Percentiles rank a stretch among this genome's conserved stretches.
Evolutionary conservation across 768 basidiomycete genomes (phyloP).

Genomic region (Chalciporus chontae): DNA sequence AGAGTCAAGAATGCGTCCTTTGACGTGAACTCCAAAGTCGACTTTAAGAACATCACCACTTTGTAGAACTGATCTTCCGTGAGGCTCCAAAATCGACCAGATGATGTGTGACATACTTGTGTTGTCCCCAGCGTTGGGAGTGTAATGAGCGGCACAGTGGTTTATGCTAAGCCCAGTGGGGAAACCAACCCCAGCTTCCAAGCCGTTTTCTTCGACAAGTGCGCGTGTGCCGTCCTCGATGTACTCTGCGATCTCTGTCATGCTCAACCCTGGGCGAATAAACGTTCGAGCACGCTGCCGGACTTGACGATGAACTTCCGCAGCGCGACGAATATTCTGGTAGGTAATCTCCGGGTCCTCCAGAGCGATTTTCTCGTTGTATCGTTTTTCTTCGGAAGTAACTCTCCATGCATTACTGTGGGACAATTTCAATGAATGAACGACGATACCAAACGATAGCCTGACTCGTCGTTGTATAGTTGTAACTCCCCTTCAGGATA

Average conservation of each 20-base stretch:
- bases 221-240: slow-evolving; percentile 92
- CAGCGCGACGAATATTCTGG: slow-evolving; percentile 83
- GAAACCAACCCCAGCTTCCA: slow-evolving; percentile 88
- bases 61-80: slow-evolving; percentile 60
- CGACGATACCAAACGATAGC: slow-evolving; percentile 12
- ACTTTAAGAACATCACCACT: slow-evolving; percentile 91
- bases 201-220: slow-evolving; percentile 85
- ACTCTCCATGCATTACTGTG: slow-evolving; percentile 83
- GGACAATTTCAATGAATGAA: neutral
- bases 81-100: slow-evolving; percentile 3
- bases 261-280: slow-evolving; percentile 90
- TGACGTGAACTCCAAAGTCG: slow-evolving; percentile 96
- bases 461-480: slow-evolving; percentile 89
- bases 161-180: slow-evolving; percentile 95
- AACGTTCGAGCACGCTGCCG: slow-evolving; percentile 74
- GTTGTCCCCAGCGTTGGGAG: slow-evolving; percentile 91
- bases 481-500: slow-evolving; percentile 93
- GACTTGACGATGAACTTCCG: slow-evolving; percentile 95
- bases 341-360: slow-evolving; percentile 86
- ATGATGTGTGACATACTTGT: slow-evolving; percentile 46
- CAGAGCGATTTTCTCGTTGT: slow-evolving; percentile 71
- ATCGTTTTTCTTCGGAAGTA: slow-evolving; percentile 87
- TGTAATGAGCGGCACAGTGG: slow-evolving; percentile 94
- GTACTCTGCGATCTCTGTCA: slow-evolving; percentile 90
- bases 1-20: slow-evolving; percentile 92